Evolutionary conservation across 2,329 filamentous ascomycete genomes (phyloP).

Genomic region (Aspergillus ustus): DNA sequence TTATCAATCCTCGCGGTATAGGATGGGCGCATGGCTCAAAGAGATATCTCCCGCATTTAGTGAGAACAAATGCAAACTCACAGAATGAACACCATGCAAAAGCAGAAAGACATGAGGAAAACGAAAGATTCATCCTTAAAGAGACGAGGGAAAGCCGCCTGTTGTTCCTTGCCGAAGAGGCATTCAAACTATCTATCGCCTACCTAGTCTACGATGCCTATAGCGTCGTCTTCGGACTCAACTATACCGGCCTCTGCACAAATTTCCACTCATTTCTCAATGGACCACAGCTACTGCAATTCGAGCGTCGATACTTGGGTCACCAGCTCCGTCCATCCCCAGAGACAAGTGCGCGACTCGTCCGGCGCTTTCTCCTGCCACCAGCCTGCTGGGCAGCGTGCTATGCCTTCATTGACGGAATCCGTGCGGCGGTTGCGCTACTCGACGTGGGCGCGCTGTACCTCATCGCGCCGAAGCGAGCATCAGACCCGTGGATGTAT

Average conservation of each 20-base stretch:
- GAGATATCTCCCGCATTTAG: conserved; percentile 17
- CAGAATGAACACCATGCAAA: neutral
- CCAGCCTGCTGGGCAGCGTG: conserved; percentile 21
- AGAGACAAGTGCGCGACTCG: conserved; percentile 7
- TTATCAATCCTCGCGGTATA: conserved; percentile 23
- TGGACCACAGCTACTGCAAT: neutral
- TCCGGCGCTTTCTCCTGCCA: conserved; percentile 15
- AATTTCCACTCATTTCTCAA: neutral
- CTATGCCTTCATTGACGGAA: conserved; percentile 23
- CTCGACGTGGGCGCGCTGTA: conserved; percentile 14
- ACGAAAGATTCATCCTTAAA: conserved; percentile 1
- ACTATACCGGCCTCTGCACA: conserved; percentile 12
- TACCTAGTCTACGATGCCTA: conserved; percentile 20
- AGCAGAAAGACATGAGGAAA: neutral
- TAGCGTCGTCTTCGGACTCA: conserved; percentile 15
- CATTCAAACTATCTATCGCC: conserved; percentile 7
- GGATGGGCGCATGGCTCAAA: conserved; percentile 22
- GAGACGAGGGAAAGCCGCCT: neutral
- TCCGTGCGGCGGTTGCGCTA: conserved; percentile 14
- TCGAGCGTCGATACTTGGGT: neutral
- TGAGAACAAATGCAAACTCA: neutral
- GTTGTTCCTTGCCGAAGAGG: conserved; percentile 9
- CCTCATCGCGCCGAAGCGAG: conserved; percentile 2
- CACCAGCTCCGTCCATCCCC: neutral
- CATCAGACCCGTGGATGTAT: conserved; percentile 26